These are phyloP conservation scores for Eragrostis nindensis DNA, from an alignment of 176 grass and related monocot genomes.

Conservation along the genomic window DNA sequence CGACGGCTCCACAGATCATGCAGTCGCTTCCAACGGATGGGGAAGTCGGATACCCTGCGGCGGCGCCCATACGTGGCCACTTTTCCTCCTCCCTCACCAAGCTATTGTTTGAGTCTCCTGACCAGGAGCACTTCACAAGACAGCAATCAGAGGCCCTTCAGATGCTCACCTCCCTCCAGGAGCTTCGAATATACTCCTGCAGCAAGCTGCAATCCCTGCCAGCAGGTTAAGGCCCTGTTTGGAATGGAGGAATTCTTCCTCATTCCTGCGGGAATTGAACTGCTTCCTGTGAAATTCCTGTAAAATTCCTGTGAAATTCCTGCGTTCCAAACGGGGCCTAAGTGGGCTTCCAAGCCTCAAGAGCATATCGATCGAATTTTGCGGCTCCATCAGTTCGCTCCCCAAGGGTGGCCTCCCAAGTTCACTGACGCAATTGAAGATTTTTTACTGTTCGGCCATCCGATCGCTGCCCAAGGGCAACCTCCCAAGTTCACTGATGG, in stretches of 20 bases:
- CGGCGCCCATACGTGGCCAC: background rate
- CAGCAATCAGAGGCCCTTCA: background rate
- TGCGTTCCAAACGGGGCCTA: too few relatives aligned
- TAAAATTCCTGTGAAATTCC: too few relatives aligned
- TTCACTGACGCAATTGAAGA: background rate
- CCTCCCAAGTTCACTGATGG: background rate
- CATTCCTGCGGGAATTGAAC: too few relatives aligned
- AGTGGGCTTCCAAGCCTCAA: background rate
- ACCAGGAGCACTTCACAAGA: background rate
- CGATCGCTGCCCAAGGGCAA: background rate
- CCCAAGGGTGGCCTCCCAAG: background rate
- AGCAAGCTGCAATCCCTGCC: background rate
- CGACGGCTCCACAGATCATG: too few relatives aligned
- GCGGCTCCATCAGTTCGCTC: background rate
- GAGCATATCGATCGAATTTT: accelerated
- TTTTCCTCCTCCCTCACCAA: background rate
- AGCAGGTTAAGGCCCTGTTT: too few relatives aligned
- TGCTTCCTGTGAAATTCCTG: too few relatives aligned
- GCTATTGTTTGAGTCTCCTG: accelerated
- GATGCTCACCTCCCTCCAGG: background rate
- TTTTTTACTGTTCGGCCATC: accelerated
- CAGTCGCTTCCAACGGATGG: background rate
- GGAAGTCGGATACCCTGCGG: too few relatives aligned
- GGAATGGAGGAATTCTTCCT: too few relatives aligned
- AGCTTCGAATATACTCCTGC: background rate